Percentiles rank a stretch among this genome's conserved stretches.
Evolutionary conservation across 2,329 filamentous ascomycete genomes (phyloP).

Genomic region (Aureobasidium sp.): DNA sequence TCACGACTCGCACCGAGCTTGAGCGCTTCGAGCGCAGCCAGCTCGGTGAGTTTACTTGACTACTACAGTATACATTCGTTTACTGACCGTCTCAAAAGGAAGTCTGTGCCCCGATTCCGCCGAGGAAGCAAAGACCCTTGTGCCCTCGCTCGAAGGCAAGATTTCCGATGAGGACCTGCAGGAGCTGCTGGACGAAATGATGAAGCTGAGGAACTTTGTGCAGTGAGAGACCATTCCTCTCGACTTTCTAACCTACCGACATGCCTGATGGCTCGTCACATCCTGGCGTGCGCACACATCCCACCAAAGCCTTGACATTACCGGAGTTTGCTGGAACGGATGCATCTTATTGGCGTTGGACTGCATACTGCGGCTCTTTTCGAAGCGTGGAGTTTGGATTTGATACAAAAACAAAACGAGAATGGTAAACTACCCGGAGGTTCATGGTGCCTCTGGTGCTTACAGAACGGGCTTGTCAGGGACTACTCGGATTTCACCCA

Average conservation of each 20-base stretch:
- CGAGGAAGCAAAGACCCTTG: constrained; percentile 93
- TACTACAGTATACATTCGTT: neutral
- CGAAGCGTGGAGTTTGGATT: constrained; percentile 5
- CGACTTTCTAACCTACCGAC: neutral
- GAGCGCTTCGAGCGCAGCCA: constrained; percentile 91
- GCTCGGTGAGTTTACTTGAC: constrained; percentile 55
- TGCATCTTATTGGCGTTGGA: constrained; percentile 10
- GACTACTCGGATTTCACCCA: neutral
- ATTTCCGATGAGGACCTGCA: constrained; percentile 84
- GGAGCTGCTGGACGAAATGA: constrained; percentile 82
- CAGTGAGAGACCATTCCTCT: constrained; percentile 2
- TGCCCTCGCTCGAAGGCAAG: constrained; percentile 82
- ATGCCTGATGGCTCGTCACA: neutral
- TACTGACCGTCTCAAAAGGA: constrained; percentile 45
- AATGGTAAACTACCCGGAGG: neutral
- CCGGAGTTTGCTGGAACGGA: neutral
- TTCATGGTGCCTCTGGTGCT: neutral
- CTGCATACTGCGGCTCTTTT: constrained; percentile 4
- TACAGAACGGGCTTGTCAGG: neutral
- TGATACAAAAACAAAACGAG: neutral
- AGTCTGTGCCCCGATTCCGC: constrained; percentile 86
- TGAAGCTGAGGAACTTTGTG: constrained; percentile 57
- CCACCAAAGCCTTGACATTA: neutral
- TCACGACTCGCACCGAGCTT: constrained; percentile 52
- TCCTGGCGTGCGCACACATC: neutral